Evolutionary conservation across 352 stramenopile species (phyloP), one percentile per base, ranked within the genome.

Genomic region (Phytophthora rubi): DNA sequence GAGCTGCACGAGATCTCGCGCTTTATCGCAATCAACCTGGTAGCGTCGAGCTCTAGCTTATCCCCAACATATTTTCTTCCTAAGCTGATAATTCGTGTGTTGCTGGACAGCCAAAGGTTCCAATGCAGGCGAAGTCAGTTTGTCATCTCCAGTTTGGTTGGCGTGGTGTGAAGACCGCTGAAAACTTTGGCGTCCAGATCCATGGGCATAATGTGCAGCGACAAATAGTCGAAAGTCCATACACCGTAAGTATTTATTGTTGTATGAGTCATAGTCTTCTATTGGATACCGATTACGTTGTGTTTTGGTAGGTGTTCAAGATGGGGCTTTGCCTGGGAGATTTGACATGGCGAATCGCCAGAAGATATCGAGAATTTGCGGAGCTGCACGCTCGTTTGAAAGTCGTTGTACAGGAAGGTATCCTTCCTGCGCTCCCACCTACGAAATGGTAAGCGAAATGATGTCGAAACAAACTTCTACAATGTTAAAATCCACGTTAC

Each of bases 351-450:
- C 57, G 67, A 33, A 81, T 90, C 28, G 44, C 73, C 4, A 64
- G 77, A 32, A 72, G 84, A 21, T 90, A 81, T 62, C 70, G 78
- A 9, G 76, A 83, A 9, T 90, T 90, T 71, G 70, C 58, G 4
- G 51, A 60, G 21, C 74, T 91, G 0, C 79, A 89, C 30, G 26
- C 35, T 5, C 63, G 68, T 1, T 56, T 87, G 18, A 47, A 30
- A 32, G 49, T 56, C 8, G 4, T 77, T 13, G 18, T 66, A 4
- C 26, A 65, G 7, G 21, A 48, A 2, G 18, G 3, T 0, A 13
- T 55, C 18, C 59, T 89, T 7, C 80, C 84, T 4, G 15, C 58
- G 12, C 61, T 89, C 1, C 80, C 84, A 13, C 69, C 73, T 3
- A 75, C 60, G 18, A 83, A 72, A 55, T 89, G 81, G 82, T 85